These are phyloP conservation scores for Avena insularis DNA, from an alignment of 176 grass and related monocot species.

Conservation along the genomic window DNA sequence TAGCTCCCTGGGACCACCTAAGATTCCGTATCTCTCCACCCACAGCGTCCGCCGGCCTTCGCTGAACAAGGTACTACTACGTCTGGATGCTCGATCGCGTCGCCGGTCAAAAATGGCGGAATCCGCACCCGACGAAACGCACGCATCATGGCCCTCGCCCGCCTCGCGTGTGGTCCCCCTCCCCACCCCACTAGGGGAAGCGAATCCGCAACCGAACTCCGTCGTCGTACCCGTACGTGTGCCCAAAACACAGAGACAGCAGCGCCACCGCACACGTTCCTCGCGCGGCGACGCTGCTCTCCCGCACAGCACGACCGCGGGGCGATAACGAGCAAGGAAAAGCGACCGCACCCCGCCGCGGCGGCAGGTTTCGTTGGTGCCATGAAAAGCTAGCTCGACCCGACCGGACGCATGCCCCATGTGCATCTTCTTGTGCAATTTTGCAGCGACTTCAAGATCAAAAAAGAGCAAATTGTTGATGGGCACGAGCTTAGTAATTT, in stretches of 20 bases:
- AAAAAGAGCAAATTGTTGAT: neutral
- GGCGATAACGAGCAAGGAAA: too few relatives aligned
- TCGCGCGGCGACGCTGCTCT: neutral
- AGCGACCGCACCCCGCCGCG: neutral
- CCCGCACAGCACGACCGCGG: neutral
- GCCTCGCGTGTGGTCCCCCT: neutral
- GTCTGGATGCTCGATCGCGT: neutral
- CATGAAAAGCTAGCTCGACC: neutral
- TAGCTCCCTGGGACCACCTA: too few relatives aligned
- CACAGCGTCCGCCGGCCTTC: neutral
- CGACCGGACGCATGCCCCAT: neutral
- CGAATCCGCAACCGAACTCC: conserved; percentile 10
- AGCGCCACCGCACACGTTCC: neutral
- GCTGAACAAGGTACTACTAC: neutral
- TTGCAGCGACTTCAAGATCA: neutral
- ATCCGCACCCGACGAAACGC: neutral
- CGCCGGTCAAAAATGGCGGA: neutral
- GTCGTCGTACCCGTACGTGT: neutral
- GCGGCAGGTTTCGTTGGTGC: neutral
- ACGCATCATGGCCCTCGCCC: neutral
- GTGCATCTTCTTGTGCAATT: neutral
- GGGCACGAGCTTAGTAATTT: neutral
- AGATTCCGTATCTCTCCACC: too few relatives aligned
- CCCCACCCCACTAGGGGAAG: neutral
- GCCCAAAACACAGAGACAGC: neutral